These are phyloP conservation scores for Grosmannia clavigera DNA, from an alignment of 2,329 filamentous ascomycete species.

Conservation along the genomic window DNA sequence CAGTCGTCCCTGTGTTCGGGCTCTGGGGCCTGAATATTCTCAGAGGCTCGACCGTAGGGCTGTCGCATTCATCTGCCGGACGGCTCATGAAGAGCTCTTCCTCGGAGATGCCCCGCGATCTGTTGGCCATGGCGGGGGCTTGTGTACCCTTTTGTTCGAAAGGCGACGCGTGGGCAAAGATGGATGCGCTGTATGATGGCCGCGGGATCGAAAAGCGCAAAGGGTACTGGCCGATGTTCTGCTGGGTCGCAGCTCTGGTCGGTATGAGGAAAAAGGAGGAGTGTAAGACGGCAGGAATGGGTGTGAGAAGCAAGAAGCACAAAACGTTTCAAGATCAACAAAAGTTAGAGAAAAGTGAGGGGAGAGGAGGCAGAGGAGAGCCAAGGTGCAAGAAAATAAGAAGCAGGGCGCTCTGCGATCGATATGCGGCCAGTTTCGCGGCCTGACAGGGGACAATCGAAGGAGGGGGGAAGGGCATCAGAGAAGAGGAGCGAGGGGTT, in stretches of 20 bases:
- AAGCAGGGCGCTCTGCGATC: conserved; percentile 6
- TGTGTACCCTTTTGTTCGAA: neutral
- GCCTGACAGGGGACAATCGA: conserved; percentile 2
- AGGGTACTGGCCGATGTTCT: neutral
- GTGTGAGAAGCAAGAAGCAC: neutral
- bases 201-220: neutral
- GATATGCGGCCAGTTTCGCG: conserved; percentile 10
- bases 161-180: neutral
- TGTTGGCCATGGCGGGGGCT: conserved; percentile 28
- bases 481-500: neutral
- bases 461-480: neutral
- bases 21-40: conserved; percentile 73
- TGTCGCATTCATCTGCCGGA: conserved; percentile 41
- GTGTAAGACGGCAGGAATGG: neutral
- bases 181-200: neutral
- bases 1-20: conserved; percentile 32
- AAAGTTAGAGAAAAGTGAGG: neutral
- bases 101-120: conserved; percentile 54
- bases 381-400: neutral
- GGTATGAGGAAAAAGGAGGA: neutral
- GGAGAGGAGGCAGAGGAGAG: neutral
- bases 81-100: conserved; percentile 73
- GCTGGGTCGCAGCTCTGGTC: neutral
- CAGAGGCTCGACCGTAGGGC: conserved; percentile 71
- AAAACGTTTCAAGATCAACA: neutral